Evolutionary conservation across 1,284 basidiomycete genomes (phyloP), one percentile per base, ranked within the genome.

Genomic region (Testicularia cyperi): DNA sequence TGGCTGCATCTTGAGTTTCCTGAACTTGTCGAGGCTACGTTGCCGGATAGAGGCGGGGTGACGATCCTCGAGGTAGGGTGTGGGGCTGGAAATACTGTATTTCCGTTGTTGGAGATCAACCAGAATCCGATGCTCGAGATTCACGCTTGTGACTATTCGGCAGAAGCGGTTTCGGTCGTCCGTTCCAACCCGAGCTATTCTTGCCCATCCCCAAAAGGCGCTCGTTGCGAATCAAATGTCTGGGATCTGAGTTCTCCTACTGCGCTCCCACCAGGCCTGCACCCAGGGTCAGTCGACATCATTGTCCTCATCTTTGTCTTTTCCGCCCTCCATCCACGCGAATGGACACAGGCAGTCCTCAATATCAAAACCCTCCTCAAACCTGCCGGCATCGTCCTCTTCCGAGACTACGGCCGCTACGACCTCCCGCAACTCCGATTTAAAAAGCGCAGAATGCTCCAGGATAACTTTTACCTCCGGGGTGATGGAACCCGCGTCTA

Each of bases 361-460:
- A 98, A 98, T 74, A 83, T 95, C n/a, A 29, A 32, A 8, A 21
- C 21, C 6, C 86, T 94, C 68, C 82, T 99, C 3, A 95, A 91
- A 79, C 92, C 91, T 0, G 37, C 51, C 16, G 94, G 95, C 1
- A 78, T 85, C 3, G 81, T 95, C 8, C 80, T 96, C 2, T 82
- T 98, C 55, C 85, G 95, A 6, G 95, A 99, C 77, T 99, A 98
- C 72, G 95, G 92, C 0, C 83, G 95, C 20, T 84, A 97, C 75
- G 95, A 99, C 75, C 83, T 75, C 3, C 73, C 73, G 91, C 94
- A 98, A 78, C 80, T 99, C 19, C 82, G 95, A 5, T 96, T 98
- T 81, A 94, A 90, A 77, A 83, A 84, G 15, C 85, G 87, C 2
- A 82, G 95, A 19, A 71, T 98, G 57, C 82, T 98, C 13, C 87